phyloP scores from a whole-genome alignment of 495 filamentous ascomycete species.

The Penicilliopsis zonata region DNA sequence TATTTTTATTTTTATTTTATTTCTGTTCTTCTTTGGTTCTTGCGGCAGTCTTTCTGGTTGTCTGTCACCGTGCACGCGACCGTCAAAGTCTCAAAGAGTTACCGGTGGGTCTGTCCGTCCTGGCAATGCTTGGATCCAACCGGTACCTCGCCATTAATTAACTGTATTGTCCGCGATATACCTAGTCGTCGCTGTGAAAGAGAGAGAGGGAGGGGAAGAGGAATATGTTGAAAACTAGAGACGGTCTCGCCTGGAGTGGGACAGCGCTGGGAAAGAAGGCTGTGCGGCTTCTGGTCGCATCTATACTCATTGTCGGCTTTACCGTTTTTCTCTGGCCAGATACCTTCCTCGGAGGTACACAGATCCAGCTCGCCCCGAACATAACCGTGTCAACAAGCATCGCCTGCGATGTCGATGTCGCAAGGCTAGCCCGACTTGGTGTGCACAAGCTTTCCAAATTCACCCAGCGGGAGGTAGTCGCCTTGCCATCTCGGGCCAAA shows the following conservation, averaged over 20 bases:
- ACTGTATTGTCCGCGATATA: too few relatives aligned
- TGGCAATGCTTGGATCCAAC: too few relatives aligned
- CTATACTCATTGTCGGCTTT: conserved; percentile 10
- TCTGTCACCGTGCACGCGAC: not conserved
- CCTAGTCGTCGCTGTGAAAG: too few relatives aligned
- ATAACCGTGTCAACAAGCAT: conserved; percentile 23
- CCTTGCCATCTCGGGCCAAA: conserved; percentile 12
- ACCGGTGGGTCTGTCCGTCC: too few relatives aligned
- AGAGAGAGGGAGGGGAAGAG: too few relatives aligned
- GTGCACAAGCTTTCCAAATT: conserved; percentile 24
- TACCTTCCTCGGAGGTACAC: conserved; percentile 6
- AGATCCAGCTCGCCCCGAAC: conserved; percentile 14
- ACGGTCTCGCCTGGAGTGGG: conserved; percentile 15
- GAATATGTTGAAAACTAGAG: too few relatives aligned
- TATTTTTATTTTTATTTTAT: too few relatives aligned
- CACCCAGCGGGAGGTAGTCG: conserved; percentile 30
- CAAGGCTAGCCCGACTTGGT: conserved; percentile 15
- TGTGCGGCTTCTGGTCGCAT: conserved; percentile 12
- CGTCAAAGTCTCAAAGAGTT: too few relatives aligned
- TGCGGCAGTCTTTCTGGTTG: too few relatives aligned
- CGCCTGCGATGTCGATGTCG: conserved; percentile 21
- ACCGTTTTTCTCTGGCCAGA: conserved; percentile 18
- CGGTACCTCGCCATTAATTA: too few relatives aligned
- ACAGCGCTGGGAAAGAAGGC: conserved; percentile 28
- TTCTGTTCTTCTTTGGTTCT: too few relatives aligned